Evolutionary conservation across 176 grass and related monocot species (phyloP).

Genomic region (Triticum dicoccoides): DNA sequence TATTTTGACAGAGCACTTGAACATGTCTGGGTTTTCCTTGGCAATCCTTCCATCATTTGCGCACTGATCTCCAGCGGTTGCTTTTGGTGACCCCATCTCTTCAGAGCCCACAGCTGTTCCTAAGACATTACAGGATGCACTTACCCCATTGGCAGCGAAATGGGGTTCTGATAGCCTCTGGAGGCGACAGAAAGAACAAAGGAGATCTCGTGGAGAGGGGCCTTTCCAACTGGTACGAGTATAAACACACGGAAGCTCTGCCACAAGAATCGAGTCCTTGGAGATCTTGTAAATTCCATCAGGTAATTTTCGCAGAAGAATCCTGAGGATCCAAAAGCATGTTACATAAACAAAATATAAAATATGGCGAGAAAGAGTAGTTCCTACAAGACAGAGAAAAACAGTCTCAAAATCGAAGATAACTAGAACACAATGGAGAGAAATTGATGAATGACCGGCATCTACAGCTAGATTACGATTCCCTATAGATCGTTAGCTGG

Average conservation of each 20-base stretch:
- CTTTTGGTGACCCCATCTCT: neutral
- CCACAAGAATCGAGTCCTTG: constrained; percentile 68
- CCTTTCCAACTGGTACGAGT: constrained; percentile 79
- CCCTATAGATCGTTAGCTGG: neutral
- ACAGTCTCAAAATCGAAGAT: neutral
- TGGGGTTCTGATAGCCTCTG: constrained; percentile 69
- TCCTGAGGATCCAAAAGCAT: constrained; percentile 51
- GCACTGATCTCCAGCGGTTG: constrained; percentile 18
- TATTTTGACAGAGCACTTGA: constrained; percentile 70
- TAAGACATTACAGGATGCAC: constrained; percentile 9
- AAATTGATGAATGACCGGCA: neutral
- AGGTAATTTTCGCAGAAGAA: constrained; percentile 74
- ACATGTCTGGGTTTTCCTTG: constrained; percentile 39
- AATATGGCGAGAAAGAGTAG: constrained; percentile 4
- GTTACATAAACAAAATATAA: constrained; percentile 31
- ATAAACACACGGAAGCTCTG: constrained; percentile 70
- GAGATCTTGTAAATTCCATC: constrained; percentile 81
- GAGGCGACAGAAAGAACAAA: constrained; percentile 73
- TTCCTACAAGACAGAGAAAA: constrained; percentile 9
- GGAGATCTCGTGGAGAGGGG: constrained; percentile 61
- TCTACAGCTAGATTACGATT: constrained; percentile 23
- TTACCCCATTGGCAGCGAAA: constrained; percentile 44
- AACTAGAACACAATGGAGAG: neutral
- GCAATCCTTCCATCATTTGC: constrained; percentile 23
- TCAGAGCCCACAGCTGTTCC: constrained; percentile 23